Base-by-base conservation (phyloP, 345 rosid species). In the Bruguiera parviflora region DNA sequence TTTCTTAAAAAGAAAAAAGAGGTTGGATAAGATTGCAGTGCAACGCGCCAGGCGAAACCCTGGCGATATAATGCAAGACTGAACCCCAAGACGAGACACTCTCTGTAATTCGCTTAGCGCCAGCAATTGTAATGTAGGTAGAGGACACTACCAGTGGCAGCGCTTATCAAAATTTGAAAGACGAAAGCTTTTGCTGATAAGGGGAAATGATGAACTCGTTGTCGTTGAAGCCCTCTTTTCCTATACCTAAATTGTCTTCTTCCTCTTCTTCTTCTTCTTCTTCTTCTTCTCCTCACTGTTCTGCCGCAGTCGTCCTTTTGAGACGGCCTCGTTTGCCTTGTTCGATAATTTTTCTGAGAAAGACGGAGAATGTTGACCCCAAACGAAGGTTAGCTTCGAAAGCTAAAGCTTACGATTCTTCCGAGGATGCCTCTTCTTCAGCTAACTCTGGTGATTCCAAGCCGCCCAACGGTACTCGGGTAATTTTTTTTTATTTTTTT, bases 381-480 rank as follows among this genome's bases (percentile, higher is more conserved):
- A 63, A 57, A 47, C 69, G 71, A 47, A 82, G 74, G 58, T 79
- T 83, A 73, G 69, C 56, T 47, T 47, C 64, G 49, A 83, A 85
- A 74, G 75, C 82, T 59, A 71, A 81, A 82, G 88, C 97, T 25
- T 84, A 86, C 69, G 89, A 75, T 79, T 84, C 96, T 66, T 87
- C 92, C 56, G 77, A 81, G 56, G 55, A 72, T 61, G 85, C 49
- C 18, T 43, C 49, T 43, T 32, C 81, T 58, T 71, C 85, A 13
- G 76, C 73, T 72, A 72, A 79, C 1, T 68, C 85, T 60, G 81
- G 83, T 51, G 91, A 91, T 46, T 79, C 92, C 64, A 86, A 88
- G 71, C 84, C 83, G 29, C 76, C 93, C n/a, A 85, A 80, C 64
- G 89, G 96, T 72, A 43, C 86, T 71, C 43, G 79, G 96, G 98